Percentiles rank a stretch among this genome's conserved stretches.
phyloP scores from a whole-genome alignment of 768 basidiomycete genomes.

The Mycena latifolia region DNA sequence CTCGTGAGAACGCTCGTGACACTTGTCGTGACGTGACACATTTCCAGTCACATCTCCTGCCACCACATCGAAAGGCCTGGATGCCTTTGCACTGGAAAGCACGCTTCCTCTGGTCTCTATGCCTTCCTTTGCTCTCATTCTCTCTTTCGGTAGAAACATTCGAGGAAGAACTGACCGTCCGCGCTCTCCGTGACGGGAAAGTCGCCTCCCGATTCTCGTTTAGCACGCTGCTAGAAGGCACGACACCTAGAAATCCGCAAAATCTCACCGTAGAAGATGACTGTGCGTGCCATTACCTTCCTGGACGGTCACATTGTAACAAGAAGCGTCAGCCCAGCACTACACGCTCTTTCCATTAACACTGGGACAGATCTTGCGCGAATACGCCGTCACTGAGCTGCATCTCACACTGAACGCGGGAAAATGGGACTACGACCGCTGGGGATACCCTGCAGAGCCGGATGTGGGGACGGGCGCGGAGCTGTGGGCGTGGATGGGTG shows the following conservation, averaged over 20 bases:
- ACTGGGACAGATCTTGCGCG: constrained; percentile 87
- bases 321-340: constrained; percentile 72
- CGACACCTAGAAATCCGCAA: constrained; percentile 67
- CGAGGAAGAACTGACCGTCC: constrained; percentile 57
- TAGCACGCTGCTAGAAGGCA: constrained; percentile 68
- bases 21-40: too few relatives aligned
- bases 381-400: constrained; percentile 89
- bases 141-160: constrained; percentile 56
- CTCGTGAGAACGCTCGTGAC: too few relatives aligned
- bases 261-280: constrained; percentile 62
- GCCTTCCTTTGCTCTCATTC: constrained; percentile 5
- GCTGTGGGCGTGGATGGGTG: constrained; percentile 94
- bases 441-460: constrained; percentile 84
- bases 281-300: constrained; percentile 46
- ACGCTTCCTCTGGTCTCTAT: constrained; percentile 20
- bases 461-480: constrained; percentile 90
- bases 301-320: background rate
- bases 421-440: constrained; percentile 88
- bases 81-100: constrained; percentile 7
- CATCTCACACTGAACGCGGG: constrained; percentile 93
- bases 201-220: constrained; percentile 88
- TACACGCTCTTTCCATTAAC: constrained; percentile 89
- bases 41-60: too few relatives aligned
- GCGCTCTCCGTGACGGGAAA: constrained; percentile 82
- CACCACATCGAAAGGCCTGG: too few relatives aligned